Evolutionary conservation across 2,329 filamentous ascomycete genomes (phyloP), one percentile per base, ranked within the genome.

Genomic region (Penicillium sp.): DNA sequence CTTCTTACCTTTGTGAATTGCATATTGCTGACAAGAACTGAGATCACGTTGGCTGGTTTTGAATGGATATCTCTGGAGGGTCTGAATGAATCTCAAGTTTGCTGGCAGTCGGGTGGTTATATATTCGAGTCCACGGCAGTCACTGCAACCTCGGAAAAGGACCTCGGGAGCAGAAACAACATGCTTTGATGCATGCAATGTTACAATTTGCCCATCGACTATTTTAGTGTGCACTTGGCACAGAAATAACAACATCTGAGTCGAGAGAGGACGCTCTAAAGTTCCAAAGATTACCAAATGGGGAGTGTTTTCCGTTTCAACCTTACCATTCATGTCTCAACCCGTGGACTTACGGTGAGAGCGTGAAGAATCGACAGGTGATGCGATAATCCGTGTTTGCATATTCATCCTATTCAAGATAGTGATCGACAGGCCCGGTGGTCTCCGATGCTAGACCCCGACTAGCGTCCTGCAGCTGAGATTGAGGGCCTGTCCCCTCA

Each of bases 1-100:
- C 13, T 52, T n/a, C 13, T 52, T 61, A 67, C 67, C 58, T 67
- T 62, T 32, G 56, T 52, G 63, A 59, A 62, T 47, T 66, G 57
- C 66, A 68, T 69, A 11, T 61, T 67, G 58, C 31, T 7, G 31
- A 6, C 8, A 6, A 27, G 8, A 8, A 27, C 24, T 27, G 5
- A 8, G 24, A 8, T 5, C 24, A 6, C 24, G 24, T 27, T n/a
- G 34, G 11, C 21, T 36, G 14, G 18, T 42, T 48, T 40, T 16
- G 6, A 40, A 16, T 18, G 18, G 34, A 6, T 5, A 27, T 2
- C 1, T 4, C 14, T 36, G 11, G 34, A 6, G 14, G n/a, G 34
- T 13, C 16, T 16, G 2, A n/a, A 13, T n/a, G 34, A n/a, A n/a
- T 36, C 6, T 36, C 34, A 16, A n/a, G 1, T 7, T 7, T 36